Evolutionary conservation across 2,329 filamentous ascomycete genomes (phyloP).

Genomic region (Amauroascus niger): DNA sequence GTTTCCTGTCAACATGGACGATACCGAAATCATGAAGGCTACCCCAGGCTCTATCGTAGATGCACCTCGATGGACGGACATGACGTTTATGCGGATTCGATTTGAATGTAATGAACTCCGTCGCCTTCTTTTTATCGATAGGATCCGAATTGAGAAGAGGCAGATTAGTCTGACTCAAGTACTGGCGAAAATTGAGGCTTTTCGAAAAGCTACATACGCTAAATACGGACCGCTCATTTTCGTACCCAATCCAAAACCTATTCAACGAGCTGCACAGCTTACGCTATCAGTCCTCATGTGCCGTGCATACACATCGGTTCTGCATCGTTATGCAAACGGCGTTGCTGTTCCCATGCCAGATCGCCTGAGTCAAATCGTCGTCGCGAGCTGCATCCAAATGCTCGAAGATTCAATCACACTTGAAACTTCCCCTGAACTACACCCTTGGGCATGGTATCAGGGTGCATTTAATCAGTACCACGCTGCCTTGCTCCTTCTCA

Average conservation of each 20-base stretch:
- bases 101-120: conserved; percentile 67
- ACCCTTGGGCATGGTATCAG: conserved; percentile 58
- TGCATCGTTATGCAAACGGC: conserved; percentile 56
- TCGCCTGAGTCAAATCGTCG: conserved; percentile 53
- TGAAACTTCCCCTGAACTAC: conserved; percentile 45
- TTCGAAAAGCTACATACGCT: conserved; percentile 53
- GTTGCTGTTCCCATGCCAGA: conserved; percentile 33
- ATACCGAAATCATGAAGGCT: conserved; percentile 47
- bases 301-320: conserved; percentile 55
- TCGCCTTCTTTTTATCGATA: conserved; percentile 59
- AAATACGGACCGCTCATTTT: conserved; percentile 58
- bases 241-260: conserved; percentile 41
- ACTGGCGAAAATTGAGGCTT: conserved; percentile 59
- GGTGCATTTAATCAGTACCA: conserved; percentile 67
- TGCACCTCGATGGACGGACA: conserved; percentile 54
- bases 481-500: conserved; percentile 56
- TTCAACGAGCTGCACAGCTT: conserved; percentile 54
- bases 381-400: conserved; percentile 49
- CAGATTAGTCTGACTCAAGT: conserved; percentile 54
- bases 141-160: conserved; percentile 53
- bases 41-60: conserved; percentile 38
- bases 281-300: conserved; percentile 56
- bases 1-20: conserved; percentile 61
- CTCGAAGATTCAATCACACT: conserved; percentile 48
- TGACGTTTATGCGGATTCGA: conserved; percentile 57